Evolutionary conservation across 1,139 yeast genomes (phyloP).

Genomic region (Arxiozyma slooffiae): DNA sequence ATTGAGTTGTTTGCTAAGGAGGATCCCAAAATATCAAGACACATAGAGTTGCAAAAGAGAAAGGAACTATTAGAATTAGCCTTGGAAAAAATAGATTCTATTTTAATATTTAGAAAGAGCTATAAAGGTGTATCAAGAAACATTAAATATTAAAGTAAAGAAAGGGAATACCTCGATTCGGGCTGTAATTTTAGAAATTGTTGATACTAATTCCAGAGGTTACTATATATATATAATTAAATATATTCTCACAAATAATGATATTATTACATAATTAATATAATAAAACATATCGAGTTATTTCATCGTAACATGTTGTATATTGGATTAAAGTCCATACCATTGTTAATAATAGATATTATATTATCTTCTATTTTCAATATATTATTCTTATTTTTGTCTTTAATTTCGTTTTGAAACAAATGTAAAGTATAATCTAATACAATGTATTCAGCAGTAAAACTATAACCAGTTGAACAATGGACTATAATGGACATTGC

Average conservation of each 20-base stretch:
- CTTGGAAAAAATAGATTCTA: conserved; percentile 74
- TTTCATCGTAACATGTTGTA: conserved; percentile 57
- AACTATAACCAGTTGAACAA: conserved; percentile 87
- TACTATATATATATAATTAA: conserved; percentile 1
- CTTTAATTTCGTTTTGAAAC: conserved; percentile 26
- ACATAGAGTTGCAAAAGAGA: conserved; percentile 86
- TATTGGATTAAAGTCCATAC: conserved; percentile 73
- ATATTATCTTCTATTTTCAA: conserved; percentile 33
- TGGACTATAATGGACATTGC: conserved; percentile 48
- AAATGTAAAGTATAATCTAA: conserved; percentile 55
- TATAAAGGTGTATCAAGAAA: conserved; percentile 18
- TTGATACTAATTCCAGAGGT: not conserved
- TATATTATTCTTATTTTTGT: conserved; percentile 25
- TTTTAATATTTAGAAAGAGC: conserved; percentile 42
- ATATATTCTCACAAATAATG: not conserved
- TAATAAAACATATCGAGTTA: conserved; percentile 28
- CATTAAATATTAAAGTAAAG: too few relatives aligned
- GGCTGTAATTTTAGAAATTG: not conserved
- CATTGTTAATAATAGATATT: conserved; percentile 39
- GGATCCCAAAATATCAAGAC: conserved; percentile 85
- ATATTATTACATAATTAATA: conserved; percentile 4
- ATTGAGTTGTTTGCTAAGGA: conserved; percentile 87
- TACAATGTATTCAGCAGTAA: conserved; percentile 79
- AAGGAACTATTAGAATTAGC: conserved; percentile 84
- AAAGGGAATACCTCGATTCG: not conserved